These are phyloP conservation scores for Neurospora tetrasperma DNA, from an alignment of 495 filamentous ascomycete genomes.

Conservation along the genomic window DNA sequence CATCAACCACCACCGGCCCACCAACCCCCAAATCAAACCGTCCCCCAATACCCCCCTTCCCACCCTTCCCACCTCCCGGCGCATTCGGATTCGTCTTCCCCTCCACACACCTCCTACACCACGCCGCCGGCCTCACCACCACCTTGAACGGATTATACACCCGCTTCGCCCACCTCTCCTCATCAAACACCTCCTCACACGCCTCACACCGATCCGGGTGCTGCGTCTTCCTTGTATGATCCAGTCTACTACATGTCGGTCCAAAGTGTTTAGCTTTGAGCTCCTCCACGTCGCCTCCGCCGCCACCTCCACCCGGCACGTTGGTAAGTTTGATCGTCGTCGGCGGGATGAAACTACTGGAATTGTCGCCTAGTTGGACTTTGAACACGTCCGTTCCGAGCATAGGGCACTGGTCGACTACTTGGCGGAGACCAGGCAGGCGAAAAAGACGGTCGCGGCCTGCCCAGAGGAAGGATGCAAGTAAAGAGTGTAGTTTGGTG, in stretches of 20 bases:
- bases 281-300: neutral
- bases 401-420: neutral
- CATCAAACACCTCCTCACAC: constrained; percentile 11
- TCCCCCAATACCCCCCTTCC: neutral
- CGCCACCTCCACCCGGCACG: neutral
- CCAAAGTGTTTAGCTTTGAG: neutral
- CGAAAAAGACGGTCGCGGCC: constrained; percentile 8
- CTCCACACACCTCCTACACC: constrained; percentile 7
- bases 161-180: neutral
- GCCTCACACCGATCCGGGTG: constrained; percentile 14
- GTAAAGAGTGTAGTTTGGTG: constrained; percentile 5
- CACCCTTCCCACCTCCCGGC: neutral
- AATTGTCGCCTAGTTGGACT: constrained; percentile 1
- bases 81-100: neutral
- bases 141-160: constrained; percentile 12
- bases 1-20: neutral
- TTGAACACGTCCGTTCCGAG: constrained; percentile 8
- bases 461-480: constrained; percentile 11
- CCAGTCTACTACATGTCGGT: neutral
- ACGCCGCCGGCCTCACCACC: constrained; percentile 6
- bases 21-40: neutral
- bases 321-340: neutral
- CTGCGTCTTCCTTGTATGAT: constrained; percentile 12
- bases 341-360: neutral
- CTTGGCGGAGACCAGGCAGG: neutral